Evolutionary conservation across 2,329 filamentous ascomycete species (phyloP).

Genomic region (Teratosphaeria zuluensis): DNA sequence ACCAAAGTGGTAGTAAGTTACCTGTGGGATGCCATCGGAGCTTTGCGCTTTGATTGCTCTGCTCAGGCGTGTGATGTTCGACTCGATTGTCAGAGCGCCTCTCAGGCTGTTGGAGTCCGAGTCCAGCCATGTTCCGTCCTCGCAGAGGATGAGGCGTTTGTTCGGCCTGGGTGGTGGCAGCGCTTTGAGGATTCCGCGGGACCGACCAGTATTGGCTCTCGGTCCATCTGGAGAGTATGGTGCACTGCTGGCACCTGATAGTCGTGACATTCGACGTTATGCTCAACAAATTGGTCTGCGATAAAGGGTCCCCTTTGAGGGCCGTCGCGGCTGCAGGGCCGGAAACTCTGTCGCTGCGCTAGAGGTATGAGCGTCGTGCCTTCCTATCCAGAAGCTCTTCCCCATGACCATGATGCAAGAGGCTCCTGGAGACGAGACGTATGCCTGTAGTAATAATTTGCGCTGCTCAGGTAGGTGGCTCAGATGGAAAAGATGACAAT

Average conservation of each 20-base stretch:
- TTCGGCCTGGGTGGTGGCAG: conserved; percentile 3
- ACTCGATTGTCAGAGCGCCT: conserved; percentile 33
- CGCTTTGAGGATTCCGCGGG: not conserved
- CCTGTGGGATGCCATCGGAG: conserved; percentile 39
- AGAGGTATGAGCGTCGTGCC: not conserved
- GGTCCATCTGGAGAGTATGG: not conserved
- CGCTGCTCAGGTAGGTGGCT: not conserved
- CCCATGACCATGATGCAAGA: not conserved
- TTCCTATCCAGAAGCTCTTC: not conserved
- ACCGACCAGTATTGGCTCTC: not conserved
- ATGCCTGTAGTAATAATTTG: not conserved
- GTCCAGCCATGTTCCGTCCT: conserved; percentile 36
- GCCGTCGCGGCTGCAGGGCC: not conserved
- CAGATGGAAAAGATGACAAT: too few species aligned
- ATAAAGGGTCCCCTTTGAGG: not conserved
- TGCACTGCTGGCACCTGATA: not conserved
- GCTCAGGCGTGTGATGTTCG: conserved; percentile 41
- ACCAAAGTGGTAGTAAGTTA: conserved; percentile 43
- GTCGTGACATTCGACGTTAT: not conserved
- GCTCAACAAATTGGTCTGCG: not conserved
- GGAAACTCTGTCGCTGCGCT: not conserved
- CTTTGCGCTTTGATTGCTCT: conserved; percentile 43
- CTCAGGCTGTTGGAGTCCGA: conserved; percentile 38
- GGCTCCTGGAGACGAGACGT: not conserved
- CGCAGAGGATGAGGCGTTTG: conserved; percentile 15